phyloP scores from a whole-genome alignment of 805 yeast species.

The Clavispora carvajalis region DNA sequence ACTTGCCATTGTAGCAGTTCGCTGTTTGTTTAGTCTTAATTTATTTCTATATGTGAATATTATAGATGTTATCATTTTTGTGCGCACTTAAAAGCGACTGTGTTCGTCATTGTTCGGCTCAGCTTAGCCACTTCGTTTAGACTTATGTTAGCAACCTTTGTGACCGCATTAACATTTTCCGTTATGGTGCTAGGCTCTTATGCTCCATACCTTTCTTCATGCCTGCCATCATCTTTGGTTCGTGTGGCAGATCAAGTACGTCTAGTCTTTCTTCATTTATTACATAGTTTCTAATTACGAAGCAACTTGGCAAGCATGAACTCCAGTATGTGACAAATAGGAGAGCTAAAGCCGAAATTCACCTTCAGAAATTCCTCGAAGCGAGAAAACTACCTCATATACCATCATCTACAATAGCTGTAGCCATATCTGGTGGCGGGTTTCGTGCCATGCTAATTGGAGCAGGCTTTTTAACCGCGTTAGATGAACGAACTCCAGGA shows the following conservation, averaged over 20 bases:
- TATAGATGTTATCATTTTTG: constrained; percentile 11
- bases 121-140: not conserved
- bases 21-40: constrained; percentile 13
- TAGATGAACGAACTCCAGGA: constrained; percentile 41
- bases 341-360: not conserved
- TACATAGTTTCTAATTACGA: not conserved
- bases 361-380: not conserved
- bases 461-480: constrained; percentile 51
- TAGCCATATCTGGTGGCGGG: constrained; percentile 49
- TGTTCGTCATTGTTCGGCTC: not conserved
- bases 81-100: not conserved
- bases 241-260: constrained; percentile 16
- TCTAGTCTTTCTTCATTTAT: not conserved
- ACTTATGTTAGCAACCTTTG: not conserved
- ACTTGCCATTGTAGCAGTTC: constrained; percentile 7
- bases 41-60: constrained; percentile 16
- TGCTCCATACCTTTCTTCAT: constrained; percentile 11
- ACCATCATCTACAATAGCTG: constrained; percentile 24
- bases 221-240: not conserved
- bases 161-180: not conserved
- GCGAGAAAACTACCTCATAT: not conserved
- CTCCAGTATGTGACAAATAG: not conserved
- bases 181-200: not conserved
- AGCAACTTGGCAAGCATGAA: not conserved
- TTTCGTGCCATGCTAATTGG: constrained; percentile 57